Evolutionary conservation across 768 basidiomycete genomes (phyloP), one percentile per base, ranked within the genome.

Genomic region (Clavulina sp.): DNA sequence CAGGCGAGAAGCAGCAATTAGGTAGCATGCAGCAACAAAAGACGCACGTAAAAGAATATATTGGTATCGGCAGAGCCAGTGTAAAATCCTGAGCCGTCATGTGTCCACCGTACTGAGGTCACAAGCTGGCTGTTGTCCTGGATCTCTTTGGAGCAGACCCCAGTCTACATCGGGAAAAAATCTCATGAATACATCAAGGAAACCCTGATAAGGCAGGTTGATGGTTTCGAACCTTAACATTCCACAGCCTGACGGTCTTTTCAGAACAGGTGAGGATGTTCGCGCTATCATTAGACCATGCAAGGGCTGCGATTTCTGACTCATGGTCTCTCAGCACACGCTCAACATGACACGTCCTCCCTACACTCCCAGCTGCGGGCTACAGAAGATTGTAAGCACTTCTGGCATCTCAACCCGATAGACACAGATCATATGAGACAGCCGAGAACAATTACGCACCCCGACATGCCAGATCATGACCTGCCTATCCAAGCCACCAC

Each of bases 261-360:
- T 96, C 91, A 23, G 87, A 73, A 36, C 82, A 80, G 4, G 88
- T 89, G 41, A 95, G 72, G 54, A 99, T 69, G 56, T 84, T 72
- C 19, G 75, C 68, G 60, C 92, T 89, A 60, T 97, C 88, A 49
- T 81, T 71, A 26, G 95, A 96, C 92, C 93, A 99, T 1, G 89
- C 80, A 53, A 99, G 67, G 58, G 79, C 81, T 41, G 80, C 80
- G 3, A 97, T 80, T 5, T 78, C 62, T 61, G 82, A 82, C 26
- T 71, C 70, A 63, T 95, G 91, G n/a, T 82, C 86, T 34, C 73
- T 68, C 50, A 97, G 66, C 28, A 73, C 73, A 54, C 69, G 69
- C 56, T 77, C 73, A 44, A 71, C 69, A 31, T 65, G 68, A 73
- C 78, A 81, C 60, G 77, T 80, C 58, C 75, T 71, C 48, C 70